These are phyloP conservation scores for Cercophora newfieldiana DNA, from an alignment of 495 filamentous ascomycete species.

Conservation along the genomic window DNA sequence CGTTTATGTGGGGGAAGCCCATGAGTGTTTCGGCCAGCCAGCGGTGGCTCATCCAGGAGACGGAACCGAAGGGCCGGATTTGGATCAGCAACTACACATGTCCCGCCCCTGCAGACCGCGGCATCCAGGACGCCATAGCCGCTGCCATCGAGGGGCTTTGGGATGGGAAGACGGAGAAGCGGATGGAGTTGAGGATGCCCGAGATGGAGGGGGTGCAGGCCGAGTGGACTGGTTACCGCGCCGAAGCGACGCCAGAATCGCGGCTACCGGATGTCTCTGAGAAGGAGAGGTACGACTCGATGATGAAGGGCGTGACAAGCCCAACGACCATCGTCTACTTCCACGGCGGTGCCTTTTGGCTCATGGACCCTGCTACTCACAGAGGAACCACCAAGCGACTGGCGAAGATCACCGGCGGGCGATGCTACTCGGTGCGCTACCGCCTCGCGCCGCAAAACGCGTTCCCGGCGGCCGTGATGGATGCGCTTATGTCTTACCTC, in stretches of 20 bases:
- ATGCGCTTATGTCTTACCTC: slow-evolving; percentile 81
- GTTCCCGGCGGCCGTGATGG: slow-evolving; percentile 80
- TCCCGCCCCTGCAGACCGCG: slow-evolving; percentile 46
- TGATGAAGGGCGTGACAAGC: slow-evolving; percentile 69
- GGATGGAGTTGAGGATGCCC: slow-evolving; percentile 50
- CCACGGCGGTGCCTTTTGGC: slow-evolving; percentile 84
- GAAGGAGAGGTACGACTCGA: slow-evolving; percentile 64
- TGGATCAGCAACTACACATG: slow-evolving; percentile 74
- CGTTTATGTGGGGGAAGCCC: slow-evolving; percentile 50
- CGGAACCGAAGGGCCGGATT: slow-evolving; percentile 71
- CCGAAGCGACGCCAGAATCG: slow-evolving; percentile 54
- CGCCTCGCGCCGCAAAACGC: slow-evolving; percentile 81
- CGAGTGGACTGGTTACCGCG: slow-evolving; percentile 83
- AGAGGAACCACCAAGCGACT: slow-evolving; percentile 46
- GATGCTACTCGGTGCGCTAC: slow-evolving; percentile 80
- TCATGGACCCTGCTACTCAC: slow-evolving; percentile 77
- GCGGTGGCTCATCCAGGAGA: slow-evolving; percentile 58
- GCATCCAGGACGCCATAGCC: slow-evolving; percentile 59
- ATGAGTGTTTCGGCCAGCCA: slow-evolving; percentile 64
- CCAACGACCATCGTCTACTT: slow-evolving; percentile 79
- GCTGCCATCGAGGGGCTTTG: slow-evolving; percentile 67
- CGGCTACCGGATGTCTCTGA: slow-evolving; percentile 61
- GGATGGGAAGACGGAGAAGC: slow-evolving; percentile 35
- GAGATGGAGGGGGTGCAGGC: slow-evolving; percentile 63
- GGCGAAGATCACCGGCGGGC: slow-evolving; percentile 53